Conservation (phyloP, 257 asterid genomes). For the Rubia yunnanensis region DNA sequence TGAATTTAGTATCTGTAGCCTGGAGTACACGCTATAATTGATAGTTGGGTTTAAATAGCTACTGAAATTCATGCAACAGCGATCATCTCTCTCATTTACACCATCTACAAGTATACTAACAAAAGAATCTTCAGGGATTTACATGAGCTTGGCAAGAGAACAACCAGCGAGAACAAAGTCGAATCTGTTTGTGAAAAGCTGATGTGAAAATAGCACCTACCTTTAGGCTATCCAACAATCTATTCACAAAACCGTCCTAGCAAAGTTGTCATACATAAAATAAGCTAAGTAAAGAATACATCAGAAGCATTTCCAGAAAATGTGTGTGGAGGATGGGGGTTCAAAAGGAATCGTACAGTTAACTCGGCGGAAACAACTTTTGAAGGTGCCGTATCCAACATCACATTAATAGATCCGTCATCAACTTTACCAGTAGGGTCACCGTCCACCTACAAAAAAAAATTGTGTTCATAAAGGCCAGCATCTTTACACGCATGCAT, state of each 20-base stretch:
- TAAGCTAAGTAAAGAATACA: neutral
- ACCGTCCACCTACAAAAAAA: conserved; percentile 59
- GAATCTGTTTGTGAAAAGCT: neutral
- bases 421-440: conserved; percentile 84
- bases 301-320: neutral
- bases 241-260: neutral
- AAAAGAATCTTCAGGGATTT: neutral
- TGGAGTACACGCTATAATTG: neutral
- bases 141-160: neutral
- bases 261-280: neutral
- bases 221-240: neutral
- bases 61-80: neutral
- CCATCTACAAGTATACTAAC: neutral
- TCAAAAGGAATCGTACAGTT: conserved; percentile 51
- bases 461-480: conserved; percentile 8
- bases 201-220: neutral
- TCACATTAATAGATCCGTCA: conserved; percentile 76
- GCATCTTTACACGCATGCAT: neutral
- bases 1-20: neutral
- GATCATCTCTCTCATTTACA: neutral
- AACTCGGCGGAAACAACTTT: conserved; percentile 86
- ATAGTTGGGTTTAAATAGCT: neutral
- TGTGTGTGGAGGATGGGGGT: neutral
- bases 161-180: neutral
- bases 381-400: conserved; percentile 85